Percentiles rank a stretch among this genome's conserved stretches.
Conservation (phyloP, 75 land plant genomes). For the Pinus tabuliformis region DNA sequence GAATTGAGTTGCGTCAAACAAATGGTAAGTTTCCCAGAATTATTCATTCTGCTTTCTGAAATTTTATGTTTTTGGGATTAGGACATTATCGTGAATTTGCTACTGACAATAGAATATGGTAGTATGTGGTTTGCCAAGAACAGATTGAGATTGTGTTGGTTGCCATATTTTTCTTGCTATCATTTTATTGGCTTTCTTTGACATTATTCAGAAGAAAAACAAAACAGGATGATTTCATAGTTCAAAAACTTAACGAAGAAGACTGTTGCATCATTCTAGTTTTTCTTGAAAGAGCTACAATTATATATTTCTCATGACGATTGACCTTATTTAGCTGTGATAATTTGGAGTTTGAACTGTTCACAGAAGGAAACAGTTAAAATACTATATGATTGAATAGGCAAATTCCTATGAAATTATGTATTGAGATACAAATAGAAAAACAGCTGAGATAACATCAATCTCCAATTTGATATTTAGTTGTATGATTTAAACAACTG, state of each 20-base stretch:
- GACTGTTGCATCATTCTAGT: not conserved
- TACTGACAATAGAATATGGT: not conserved
- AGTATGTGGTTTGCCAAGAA: not conserved
- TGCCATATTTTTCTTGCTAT: too few relatives aligned
- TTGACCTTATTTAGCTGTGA: not conserved
- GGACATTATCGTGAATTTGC: not conserved
- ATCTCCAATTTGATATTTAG: not conserved
- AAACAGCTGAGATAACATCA: not conserved
- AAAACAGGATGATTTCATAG: not conserved
- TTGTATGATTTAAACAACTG: not conserved
- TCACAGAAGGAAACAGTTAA: not conserved
- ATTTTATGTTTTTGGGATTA: not conserved
- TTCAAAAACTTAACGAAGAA: not conserved
- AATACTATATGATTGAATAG: not conserved
- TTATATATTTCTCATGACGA: not conserved
- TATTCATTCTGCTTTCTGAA: not conserved
- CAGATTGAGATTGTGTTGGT: not conserved
- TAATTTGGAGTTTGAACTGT: not conserved
- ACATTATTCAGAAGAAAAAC: not conserved
- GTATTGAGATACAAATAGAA: too few relatives aligned
- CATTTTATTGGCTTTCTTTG: not conserved
- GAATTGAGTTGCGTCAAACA: too few relatives aligned
- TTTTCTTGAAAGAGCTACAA: not conserved
- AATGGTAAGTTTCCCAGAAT: slow-evolving; percentile 34
- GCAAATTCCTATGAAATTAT: not conserved